These are phyloP conservation scores for Trichosporon ovoides DNA, from an alignment of 1,284 basidiomycete genomes.

Conservation along the genomic window DNA sequence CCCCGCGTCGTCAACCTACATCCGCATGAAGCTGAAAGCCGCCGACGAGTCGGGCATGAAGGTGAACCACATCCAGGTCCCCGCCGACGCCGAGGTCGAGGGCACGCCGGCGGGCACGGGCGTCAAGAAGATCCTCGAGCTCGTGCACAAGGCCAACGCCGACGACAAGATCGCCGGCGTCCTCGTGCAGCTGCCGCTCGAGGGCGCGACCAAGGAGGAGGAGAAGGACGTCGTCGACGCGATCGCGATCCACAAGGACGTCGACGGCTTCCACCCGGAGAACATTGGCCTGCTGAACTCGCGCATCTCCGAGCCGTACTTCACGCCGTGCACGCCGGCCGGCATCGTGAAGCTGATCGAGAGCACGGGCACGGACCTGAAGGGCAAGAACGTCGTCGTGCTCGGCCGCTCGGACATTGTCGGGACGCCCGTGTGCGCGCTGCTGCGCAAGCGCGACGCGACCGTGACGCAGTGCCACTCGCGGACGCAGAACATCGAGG, in stretches of 20 bases:
- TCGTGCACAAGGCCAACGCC: conserved; percentile 76
- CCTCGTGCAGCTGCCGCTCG: conserved; percentile 93
- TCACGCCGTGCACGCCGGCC: conserved; percentile 92
- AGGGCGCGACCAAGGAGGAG: conserved; percentile 74
- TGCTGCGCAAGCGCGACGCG: conserved; percentile 84
- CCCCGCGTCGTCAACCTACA: conserved; percentile 85
- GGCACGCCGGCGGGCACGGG: conserved; percentile 27
- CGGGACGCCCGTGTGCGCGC: conserved; percentile 86
- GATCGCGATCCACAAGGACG: conserved; percentile 91
- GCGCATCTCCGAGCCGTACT: conserved; percentile 82
- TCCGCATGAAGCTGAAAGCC: conserved; percentile 97
- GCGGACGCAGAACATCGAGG: conserved; percentile 71
- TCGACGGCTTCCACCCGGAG: conserved; percentile 98
- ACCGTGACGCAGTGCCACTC: conserved; percentile 99
- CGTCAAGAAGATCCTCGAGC: conserved; percentile 69
- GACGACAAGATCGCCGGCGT: conserved; percentile 82
- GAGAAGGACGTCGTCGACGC: conserved; percentile 90
- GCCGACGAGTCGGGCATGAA: conserved; percentile 91
- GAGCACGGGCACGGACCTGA: conserved; percentile 67
- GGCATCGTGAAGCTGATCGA: conserved; percentile 89
- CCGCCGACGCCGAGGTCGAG: conserved; percentile 58
- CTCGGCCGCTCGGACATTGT: conserved; percentile 98
- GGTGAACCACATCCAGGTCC: conserved; percentile 72
- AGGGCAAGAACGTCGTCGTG: conserved; percentile 80
- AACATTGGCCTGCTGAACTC: conserved; percentile 96